Evolutionary conservation across 306 rosid species (phyloP).

Genomic region (Mimosa bimucronata): DNA sequence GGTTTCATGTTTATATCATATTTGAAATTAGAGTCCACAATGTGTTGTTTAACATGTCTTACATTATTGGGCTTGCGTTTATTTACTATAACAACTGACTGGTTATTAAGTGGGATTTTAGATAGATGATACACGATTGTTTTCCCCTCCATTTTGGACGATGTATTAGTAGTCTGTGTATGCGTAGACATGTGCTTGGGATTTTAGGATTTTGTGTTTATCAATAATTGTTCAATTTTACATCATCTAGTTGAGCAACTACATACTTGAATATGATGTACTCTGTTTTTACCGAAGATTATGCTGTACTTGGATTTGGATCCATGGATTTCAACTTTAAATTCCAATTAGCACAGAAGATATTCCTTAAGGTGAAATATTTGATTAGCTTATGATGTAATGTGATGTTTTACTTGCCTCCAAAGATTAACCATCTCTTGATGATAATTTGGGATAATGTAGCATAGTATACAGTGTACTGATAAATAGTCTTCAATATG

Average conservation of each 20-base stretch:
- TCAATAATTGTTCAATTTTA: not conserved
- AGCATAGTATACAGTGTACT: conserved; percentile 1
- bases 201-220: not conserved
- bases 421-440: not conserved
- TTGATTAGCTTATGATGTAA: not conserved
- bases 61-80: not conserved
- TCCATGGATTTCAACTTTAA: not conserved
- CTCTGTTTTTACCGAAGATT: no score
- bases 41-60: not conserved
- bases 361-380: conserved; percentile 1
- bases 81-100: not conserved
- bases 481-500: not conserved
- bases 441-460: conserved; percentile 27
- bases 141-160: not conserved
- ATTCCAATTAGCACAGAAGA: not conserved
- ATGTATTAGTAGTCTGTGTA: not conserved
- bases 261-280: not conserved
- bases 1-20: conserved; percentile 7
- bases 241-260: not conserved
- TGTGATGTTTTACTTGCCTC: conserved; percentile 23
- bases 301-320: no score
- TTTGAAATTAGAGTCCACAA: not conserved
- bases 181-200: not conserved
- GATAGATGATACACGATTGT: conserved; percentile 13
- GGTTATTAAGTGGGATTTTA: conserved; percentile 6